Percentiles rank a stretch among this genome's conserved stretches.
Conservation (phyloP, 108 stramenopile genomes). For the Cyclotella baltica region DNA sequence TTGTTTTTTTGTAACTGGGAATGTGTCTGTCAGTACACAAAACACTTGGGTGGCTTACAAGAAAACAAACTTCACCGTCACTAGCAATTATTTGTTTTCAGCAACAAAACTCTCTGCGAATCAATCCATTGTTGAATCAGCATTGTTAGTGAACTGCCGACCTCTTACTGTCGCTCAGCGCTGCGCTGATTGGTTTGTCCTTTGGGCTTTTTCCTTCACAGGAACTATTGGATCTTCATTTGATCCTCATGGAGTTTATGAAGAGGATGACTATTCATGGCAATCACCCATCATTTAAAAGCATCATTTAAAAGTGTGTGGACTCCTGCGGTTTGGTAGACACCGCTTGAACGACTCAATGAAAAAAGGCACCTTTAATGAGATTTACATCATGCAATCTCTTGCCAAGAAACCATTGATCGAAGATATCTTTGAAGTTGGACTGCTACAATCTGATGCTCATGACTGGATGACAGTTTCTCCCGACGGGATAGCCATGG, state of each 20-base stretch:
- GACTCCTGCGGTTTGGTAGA: no score
- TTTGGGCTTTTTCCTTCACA: neutral
- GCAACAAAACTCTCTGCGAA: neutral
- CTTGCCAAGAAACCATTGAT: neutral
- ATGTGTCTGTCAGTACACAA: no score
- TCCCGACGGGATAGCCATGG: neutral
- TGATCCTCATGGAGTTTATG: no score
- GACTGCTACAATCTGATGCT: neutral
- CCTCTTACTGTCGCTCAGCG: no score
- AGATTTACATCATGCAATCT: neutral
- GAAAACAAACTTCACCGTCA: neutral
- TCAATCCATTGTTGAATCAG: neutral
- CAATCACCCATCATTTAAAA: neutral
- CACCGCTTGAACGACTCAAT: neutral
- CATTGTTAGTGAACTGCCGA: no score
- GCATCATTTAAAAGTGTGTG: no score
- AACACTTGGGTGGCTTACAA: neutral
- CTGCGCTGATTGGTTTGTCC: neutral
- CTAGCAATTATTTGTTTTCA: no score
- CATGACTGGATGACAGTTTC: no score
- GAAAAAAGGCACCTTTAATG: neutral
- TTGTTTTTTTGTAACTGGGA: neutral
- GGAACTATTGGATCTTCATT: neutral
- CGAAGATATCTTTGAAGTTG: neutral
- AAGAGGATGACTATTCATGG: neutral